Evolutionary conservation across 176 grass and related monocot genomes (phyloP), one percentile per base, ranked within the genome.

Genomic region (Cymbopogon citratus): DNA sequence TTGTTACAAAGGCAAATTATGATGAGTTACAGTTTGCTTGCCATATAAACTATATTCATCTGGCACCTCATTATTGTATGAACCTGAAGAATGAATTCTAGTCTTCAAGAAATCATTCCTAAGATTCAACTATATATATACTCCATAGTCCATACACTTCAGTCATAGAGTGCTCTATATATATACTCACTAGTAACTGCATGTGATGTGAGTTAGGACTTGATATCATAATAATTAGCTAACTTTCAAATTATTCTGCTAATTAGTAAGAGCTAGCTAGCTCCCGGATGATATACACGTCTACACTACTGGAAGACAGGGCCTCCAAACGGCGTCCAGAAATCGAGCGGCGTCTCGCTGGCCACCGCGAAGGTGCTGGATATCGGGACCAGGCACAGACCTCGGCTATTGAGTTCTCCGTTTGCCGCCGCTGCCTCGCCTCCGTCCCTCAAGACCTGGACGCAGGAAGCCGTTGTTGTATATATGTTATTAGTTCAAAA

Each of bases 381-480:
- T 66, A 98, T 88, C 1, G 96, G 96, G 21, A 98, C 89, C 7
- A 98, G 89, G 84, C 96, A 98, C 14, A 98, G 43, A 40, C 96
- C 96, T 88, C 91, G 86, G 56, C 85, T 85, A 18, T 48, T 85
- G 27, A 98, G 91, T 34, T 86, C 86, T 62, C 77, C 66, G 39
- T 84, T 89, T 29, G 57, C 10, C 36, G 59, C 89, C n/a, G 69
- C 86, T 6, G 18, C 49, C 45, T 83, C 83, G 0, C 86, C 81
- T 21, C 65, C 18, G 7, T 85, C 88, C 77, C 84, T 77, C 23
- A 64, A 81, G 3, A 69, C 9, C 78, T 80, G 46, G 35, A 24
- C 19, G 29, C 24, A 66, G 27, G 43, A 3, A 79, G 76, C 33
- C 66, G 31, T 33, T 33, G 27, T 28, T 56, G 19, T 49, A 2